Base-by-base conservation (phyloP, 2,329 filamentous ascomycete genomes). In the Penicillium paneum region DNA sequence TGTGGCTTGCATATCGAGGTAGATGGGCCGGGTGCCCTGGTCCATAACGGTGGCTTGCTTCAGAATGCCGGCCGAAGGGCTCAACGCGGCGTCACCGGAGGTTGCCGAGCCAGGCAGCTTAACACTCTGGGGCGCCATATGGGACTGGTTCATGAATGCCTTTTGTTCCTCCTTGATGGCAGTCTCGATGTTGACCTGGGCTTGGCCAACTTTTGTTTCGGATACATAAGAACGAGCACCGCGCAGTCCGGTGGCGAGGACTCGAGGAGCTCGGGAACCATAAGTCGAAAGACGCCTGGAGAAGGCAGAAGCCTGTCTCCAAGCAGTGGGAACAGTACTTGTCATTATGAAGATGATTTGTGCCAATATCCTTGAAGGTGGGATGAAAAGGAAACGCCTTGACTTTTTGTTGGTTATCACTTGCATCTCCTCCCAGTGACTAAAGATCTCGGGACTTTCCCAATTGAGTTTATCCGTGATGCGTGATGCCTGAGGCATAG, bases 1-100 rank as follows among this genome's bases (percentile, higher is more conserved):
- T 1, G 94, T 99, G 34, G 94, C 91, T 77, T 99, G 94, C 88
- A 96, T 96, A 71, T 99, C 94, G 50, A 99, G 87, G 68, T 99
- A 99, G 70, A 99, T 97, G 36, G 94, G 94, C 56, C 94, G 83
- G 58, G 90, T 87, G 55, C 94, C 94, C 74, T 96, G 87, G 64
- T 96, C 92, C 87, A 97, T 90, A 60, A 96, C 81, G 12, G 91
- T 91, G 8, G 92, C 93, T 73, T 96, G 88, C 78, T 94, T 95
- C 58, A 99, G 79, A 42, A 97, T 79, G 76, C 84, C 85, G 59
- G 90, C 89, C 70, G 89, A 84, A n/a, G 90, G 89, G 74, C 88
- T 94, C 79, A 94, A 85, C 70, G 87, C 86, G 46, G 84, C 82
- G 71, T 89, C 83, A 15, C 80, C 82, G 53, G 80, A 78, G 64